Evolutionary conservation across 2,329 filamentous ascomycete species (phyloP).

Genomic region (Neonectria magnoliae): DNA sequence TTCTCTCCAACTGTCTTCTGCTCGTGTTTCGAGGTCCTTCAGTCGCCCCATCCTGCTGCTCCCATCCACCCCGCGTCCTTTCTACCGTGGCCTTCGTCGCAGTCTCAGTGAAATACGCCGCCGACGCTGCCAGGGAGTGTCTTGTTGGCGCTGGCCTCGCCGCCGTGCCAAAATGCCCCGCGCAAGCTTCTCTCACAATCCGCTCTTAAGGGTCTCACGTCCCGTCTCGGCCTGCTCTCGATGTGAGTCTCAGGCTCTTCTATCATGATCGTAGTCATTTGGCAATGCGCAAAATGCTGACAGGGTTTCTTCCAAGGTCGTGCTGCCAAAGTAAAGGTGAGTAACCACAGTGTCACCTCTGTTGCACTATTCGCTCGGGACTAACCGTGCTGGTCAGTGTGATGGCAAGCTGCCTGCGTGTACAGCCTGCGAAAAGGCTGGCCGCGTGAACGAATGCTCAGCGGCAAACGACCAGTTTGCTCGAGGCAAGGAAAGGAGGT

Average conservation of each 20-base stretch:
- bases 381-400: constrained; percentile 64
- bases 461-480: constrained; percentile 97
- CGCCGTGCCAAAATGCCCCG: constrained; percentile 52
- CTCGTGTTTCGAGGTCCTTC: constrained; percentile 25
- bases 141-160: constrained; percentile 4
- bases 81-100: background rate
- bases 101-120: background rate
- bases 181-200: constrained; percentile 62
- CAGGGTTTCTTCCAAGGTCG: constrained; percentile 63
- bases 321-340: constrained; percentile 89
- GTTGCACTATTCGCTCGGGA: background rate
- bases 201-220: constrained; percentile 77
- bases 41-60: constrained; percentile 15
- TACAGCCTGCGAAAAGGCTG: constrained; percentile 92
- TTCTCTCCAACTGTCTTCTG: constrained; percentile 22
- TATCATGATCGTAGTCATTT: constrained; percentile 10
- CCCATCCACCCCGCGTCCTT: background rate
- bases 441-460: constrained; percentile 86
- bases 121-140: constrained; percentile 1
- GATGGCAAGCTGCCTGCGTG: constrained; percentile 96
- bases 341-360: background rate
- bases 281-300: constrained; percentile 15
- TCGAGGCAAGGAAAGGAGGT: constrained; percentile 92
- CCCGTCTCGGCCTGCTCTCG: constrained; percentile 83
- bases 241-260: constrained; percentile 58